Evolutionary conservation across 768 basidiomycete genomes (phyloP).

Genomic region (Rhodotorula taiwanensis): DNA sequence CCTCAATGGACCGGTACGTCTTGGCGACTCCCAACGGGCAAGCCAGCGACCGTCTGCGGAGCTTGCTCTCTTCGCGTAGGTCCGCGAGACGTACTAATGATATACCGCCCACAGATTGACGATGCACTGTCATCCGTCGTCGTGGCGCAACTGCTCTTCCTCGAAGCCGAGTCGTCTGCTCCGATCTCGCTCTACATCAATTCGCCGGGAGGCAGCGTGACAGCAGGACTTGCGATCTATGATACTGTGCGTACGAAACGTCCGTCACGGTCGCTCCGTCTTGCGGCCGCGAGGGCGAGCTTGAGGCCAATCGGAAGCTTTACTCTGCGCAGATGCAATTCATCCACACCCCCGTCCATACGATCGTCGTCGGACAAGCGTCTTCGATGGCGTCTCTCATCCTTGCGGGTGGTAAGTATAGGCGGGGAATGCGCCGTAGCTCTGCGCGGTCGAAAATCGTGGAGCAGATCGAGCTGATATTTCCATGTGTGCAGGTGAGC

Average conservation of each 20-base stretch:
- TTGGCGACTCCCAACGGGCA: too few species aligned
- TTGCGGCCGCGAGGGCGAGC: too few species aligned
- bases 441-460: too few species aligned
- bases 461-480: too few species aligned
- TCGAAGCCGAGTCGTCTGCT: slow-evolving; percentile 88
- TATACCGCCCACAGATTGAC: slow-evolving; percentile 56
- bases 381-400: slow-evolving; percentile 94
- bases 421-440: too few species aligned
- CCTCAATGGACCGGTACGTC: slow-evolving; percentile 74
- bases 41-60: too few species aligned
- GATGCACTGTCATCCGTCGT: slow-evolving; percentile 81
- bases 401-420: slow-evolving; percentile 68
- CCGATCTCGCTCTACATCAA: slow-evolving; percentile 97
- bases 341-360: slow-evolving; percentile 88
- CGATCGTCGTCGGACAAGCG: slow-evolving; percentile 91
- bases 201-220: slow-evolving; percentile 91
- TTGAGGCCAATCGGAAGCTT: too few species aligned
- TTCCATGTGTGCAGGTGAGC: slow-evolving; percentile 54
- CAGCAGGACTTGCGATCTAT: slow-evolving; percentile 92
- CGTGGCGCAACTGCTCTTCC: slow-evolving; percentile 86
- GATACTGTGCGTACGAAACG: slow-evolving; percentile 83
- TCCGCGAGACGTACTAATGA: background rate
- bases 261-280: too few species aligned
- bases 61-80: too few species aligned
- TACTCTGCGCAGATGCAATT: slow-evolving; percentile 53